Evolutionary conservation across 768 basidiomycete species (phyloP).

Genomic region (Dacryopinax spathularia): DNA sequence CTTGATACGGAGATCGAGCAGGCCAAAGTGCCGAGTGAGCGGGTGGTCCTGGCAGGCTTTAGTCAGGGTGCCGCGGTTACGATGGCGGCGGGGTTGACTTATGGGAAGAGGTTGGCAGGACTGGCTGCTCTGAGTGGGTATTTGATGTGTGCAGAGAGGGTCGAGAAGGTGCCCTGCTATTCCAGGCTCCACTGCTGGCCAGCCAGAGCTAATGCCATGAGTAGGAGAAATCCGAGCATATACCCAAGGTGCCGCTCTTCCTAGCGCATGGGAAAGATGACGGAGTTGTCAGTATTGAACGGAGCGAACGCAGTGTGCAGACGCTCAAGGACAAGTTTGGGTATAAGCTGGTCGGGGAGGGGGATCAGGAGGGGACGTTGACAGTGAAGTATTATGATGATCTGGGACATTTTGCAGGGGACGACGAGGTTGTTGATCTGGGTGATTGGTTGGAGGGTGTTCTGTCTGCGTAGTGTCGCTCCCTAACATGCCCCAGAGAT

Average conservation of each 20-base stretch:
- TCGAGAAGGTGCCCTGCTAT: not conserved
- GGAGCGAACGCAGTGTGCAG: not conserved
- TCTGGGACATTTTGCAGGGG: not conserved
- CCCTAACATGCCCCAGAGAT: too few relatives aligned
- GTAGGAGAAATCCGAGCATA: not conserved
- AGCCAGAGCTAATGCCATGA: not conserved
- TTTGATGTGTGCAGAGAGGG: not conserved
- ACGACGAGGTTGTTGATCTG: not conserved
- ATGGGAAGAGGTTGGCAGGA: not conserved
- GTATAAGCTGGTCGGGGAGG: not conserved
- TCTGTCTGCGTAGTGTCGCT: not conserved
- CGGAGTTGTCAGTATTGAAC: not conserved
- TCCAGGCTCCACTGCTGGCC: too few relatives aligned
- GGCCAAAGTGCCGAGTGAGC: not conserved
- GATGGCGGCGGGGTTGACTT: not conserved
- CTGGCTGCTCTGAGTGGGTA: not conserved
- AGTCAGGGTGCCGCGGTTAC: not conserved
- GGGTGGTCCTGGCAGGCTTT: not conserved
- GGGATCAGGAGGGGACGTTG: not conserved
- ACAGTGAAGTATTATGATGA: not conserved
- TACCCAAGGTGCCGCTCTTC: not conserved
- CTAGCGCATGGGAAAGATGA: not conserved
- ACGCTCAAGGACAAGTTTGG: not conserved
- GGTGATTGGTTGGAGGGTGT: not conserved
- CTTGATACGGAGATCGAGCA: not conserved